Evolutionary conservation across 345 rosid genomes (phyloP), one percentile per base, ranked within the genome.

Genomic region (Brassica napus): DNA sequence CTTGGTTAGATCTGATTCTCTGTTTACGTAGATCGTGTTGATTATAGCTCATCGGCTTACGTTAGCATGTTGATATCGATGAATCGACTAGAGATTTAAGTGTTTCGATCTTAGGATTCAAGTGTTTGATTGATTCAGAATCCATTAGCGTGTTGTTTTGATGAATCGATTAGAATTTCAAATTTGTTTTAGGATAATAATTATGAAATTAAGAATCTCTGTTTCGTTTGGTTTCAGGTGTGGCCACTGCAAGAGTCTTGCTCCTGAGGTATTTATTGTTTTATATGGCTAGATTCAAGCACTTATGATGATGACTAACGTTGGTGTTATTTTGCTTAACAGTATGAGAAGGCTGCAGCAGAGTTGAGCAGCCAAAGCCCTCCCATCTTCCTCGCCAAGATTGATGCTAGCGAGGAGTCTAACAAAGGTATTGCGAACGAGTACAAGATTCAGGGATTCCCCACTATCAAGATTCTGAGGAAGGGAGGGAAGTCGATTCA

Each of bases 291-390:
- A 54, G 24, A 54, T 54, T 54, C 10, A 15, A 52, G 54, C 8
- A 12, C 0, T 14, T 12, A 4, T 58, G 75, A 37, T 54, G 61
- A 3, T 18, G 18, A 8, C 21, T 52, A 30, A 73, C 7, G 8
- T 23, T 12, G 32, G 3, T 69, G 35, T 5, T 72, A 6, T 76
- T 73, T 61, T 16, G 24, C 7, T 76, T 35, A 73, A 75, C 77
- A 95, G 99, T 95, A 89, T 66, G 98, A 93, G 89, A 90, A 93
- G 83, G 99, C 98, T 75, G 99, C 99, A 7, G 83, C 97, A 11
- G 62, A 85, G 31, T 76, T 95, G 90, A 88, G 91, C 39, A 88
- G 86, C 74, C 89, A 84, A 21, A 86, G 81, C 52, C 94, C 92
- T 69, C 88, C 90, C 0, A 26, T 93, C 6, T 69, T 85, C 80